phyloP scores from a whole-genome alignment of 805 yeast genomes.

The Candida ipomoeae region DNA sequence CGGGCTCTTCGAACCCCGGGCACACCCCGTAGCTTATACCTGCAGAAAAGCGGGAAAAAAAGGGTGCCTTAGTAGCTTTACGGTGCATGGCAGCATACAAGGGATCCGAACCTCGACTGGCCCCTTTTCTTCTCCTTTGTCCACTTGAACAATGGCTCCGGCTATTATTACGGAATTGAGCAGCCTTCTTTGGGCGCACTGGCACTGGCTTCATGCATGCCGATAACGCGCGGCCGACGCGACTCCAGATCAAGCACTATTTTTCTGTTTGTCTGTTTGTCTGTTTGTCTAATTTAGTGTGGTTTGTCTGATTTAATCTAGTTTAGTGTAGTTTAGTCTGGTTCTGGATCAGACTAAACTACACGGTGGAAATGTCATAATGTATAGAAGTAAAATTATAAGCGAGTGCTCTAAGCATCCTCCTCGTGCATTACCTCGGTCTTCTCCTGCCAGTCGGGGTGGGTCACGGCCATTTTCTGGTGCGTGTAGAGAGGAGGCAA shows the following conservation, averaged over 20 bases:
- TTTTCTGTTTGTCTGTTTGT: too few relatives aligned
- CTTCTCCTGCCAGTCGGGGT: constrained; percentile 60
- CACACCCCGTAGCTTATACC: not conserved
- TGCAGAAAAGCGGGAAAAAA: not conserved
- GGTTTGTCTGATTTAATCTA: too few relatives aligned
- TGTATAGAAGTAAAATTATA: not conserved
- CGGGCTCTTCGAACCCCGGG: not conserved
- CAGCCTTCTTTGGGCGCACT: not conserved
- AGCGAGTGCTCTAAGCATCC: constrained; percentile 4
- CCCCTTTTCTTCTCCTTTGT: not conserved
- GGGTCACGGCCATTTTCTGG: constrained; percentile 58
- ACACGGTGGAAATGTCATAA: not conserved
- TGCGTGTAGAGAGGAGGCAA: constrained; percentile 55
- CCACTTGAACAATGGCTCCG: not conserved
- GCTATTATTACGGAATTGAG: not conserved
- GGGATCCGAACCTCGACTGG: too few relatives aligned
- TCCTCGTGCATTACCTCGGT: constrained; percentile 52
- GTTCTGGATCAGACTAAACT: too few relatives aligned
- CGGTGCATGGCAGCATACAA: too few relatives aligned
- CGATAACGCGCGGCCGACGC: constrained; percentile 3
- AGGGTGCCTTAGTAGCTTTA: too few relatives aligned
- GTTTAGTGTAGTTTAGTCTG: too few relatives aligned
- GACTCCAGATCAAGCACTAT: not conserved
- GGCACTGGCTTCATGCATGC: not conserved
- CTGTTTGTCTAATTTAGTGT: too few relatives aligned